Base-by-base conservation (phyloP, 352 stramenopile genomes). In the Peronospora tabacina region DNA sequence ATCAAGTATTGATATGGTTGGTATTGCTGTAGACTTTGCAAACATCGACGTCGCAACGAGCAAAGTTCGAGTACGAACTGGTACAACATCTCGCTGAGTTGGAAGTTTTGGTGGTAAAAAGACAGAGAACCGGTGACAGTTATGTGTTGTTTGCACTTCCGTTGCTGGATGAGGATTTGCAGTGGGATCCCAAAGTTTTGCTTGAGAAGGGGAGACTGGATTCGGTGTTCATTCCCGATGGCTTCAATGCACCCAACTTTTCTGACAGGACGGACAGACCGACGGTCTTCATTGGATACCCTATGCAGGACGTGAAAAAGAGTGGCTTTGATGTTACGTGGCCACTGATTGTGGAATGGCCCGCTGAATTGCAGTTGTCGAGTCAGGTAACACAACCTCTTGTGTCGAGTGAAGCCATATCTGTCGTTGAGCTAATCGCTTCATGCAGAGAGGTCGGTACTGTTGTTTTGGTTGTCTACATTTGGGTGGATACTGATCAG, bases 11-110 rank as follows among this genome's bases (percentile, higher is more conserved):
- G 13, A 1, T 17, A 36, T 36, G 8, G 4, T 37, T 30, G 13
- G 37, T 29, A 17, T 33, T 13, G 32, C 19, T 52, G 6, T 22
- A 68, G 58, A 17, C 24, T 19, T 15, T 66, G 32, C 20, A 52
- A 17, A 9, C 34, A 24, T 38, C 52, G 11, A 44, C 55, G 0
- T 55, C 39, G 0, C 49, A 57, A 17, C 64, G 55, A 15, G 52
- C 58, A 8, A 68, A 54, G n/a, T 75, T 81, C 17, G 70, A 81
- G 50, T 61, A 62, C 39, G 64, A 81, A 39, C 47, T 81, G 37
- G 20, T 81, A 30, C 70, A 77, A 38, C 64, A 71, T 34, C 36
- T 60, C 43, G 15, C 44, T 15, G 55, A 32, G 2, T 46, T 81
- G 12, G 70, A 80, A 7, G 26, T 75, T 3, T 41, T 73, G 20